phyloP scores from a whole-genome alignment of 1,284 basidiomycete species.

The Trichosporon sp. region DNA sequence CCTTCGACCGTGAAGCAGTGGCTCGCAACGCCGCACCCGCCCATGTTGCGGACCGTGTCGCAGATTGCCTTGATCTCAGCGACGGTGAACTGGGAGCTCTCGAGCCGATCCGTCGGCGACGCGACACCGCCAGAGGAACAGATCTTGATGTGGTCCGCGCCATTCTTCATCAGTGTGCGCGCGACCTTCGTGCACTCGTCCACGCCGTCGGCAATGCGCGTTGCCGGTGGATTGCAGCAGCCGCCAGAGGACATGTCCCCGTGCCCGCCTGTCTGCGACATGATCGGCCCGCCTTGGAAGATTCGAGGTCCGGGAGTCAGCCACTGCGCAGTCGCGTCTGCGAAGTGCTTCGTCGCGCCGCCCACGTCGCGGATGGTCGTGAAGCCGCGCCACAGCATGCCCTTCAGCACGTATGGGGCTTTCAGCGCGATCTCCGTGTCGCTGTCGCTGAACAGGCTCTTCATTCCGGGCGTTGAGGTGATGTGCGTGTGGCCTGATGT shows the following conservation, averaged over 20 bases:
- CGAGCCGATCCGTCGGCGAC: slow-evolving; percentile 59
- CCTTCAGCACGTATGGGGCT: slow-evolving; percentile 56
- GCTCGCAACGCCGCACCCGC: slow-evolving; percentile 38
- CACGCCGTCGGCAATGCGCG: slow-evolving; percentile 43
- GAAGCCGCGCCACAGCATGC: slow-evolving; percentile 61
- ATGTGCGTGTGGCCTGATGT: slow-evolving; percentile 61
- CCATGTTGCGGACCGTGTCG: slow-evolving; percentile 59
- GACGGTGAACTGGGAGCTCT: slow-evolving; percentile 60
- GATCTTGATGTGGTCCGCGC: slow-evolving; percentile 59
- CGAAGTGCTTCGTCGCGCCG: slow-evolving; percentile 59
- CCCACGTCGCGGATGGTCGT: slow-evolving; percentile 62
- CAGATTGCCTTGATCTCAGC: slow-evolving; percentile 61
- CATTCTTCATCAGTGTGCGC: slow-evolving; percentile 59
- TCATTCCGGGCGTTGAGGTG: slow-evolving; percentile 56
- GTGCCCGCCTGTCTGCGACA: slow-evolving; percentile 62
- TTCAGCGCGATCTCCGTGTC: slow-evolving; percentile 56
- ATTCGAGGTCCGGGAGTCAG: slow-evolving; percentile 59
- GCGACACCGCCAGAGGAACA: slow-evolving; percentile 60
- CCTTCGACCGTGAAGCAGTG: slow-evolving; percentile 47
- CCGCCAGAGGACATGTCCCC: slow-evolving; percentile 41
- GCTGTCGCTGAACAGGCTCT: slow-evolving; percentile 26
- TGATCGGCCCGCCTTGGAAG: slow-evolving; percentile 59
- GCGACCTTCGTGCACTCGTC: slow-evolving; percentile 58
- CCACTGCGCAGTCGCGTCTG: slow-evolving; percentile 59
- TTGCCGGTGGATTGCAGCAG: slow-evolving; percentile 18